These are phyloP conservation scores for Schizochytrium sp. DNA, from an alignment of 108 stramenopile genomes.

Conservation along the genomic window DNA sequence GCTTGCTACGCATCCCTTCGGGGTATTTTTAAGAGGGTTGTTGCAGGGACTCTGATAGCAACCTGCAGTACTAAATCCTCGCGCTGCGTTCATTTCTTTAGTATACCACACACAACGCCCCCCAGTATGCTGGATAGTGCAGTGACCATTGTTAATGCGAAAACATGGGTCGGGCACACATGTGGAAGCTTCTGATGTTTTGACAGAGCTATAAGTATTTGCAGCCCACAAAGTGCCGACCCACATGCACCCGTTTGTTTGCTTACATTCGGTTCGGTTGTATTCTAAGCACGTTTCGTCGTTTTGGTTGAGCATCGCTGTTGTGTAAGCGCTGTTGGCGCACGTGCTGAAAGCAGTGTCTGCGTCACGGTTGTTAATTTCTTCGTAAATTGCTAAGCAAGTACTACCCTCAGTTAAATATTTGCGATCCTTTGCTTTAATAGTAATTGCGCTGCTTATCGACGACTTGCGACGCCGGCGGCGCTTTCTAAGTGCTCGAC, in stretches of 20 bases:
- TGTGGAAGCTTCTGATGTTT: neutral
- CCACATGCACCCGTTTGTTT: constrained; percentile 59
- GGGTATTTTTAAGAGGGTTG: constrained; percentile 11
- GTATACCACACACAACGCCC: constrained; percentile 59
- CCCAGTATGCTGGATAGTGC: constrained; percentile 58
- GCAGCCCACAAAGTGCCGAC: constrained; percentile 5
- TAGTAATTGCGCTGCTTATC: neutral
- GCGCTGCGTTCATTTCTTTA: neutral
- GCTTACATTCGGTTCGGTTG: neutral
- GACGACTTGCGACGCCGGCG: neutral
- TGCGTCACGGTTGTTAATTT: neutral
- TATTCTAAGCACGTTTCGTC: constrained; percentile 14
- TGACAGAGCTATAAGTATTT: neutral
- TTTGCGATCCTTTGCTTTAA: neutral
- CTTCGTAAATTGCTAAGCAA: constrained; percentile 7
- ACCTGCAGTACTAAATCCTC: neutral
- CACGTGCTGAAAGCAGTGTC: constrained; percentile 6
- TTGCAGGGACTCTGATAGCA: constrained; percentile 59
- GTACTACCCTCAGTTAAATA: neutral
- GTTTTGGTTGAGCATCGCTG: constrained; percentile 26
- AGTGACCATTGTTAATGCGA: constrained; percentile 43
- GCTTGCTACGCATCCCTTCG: neutral
- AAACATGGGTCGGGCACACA: constrained; percentile 48
- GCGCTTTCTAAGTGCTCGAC: neutral
- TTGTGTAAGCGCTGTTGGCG: neutral